phyloP scores from a whole-genome alignment of 116 monocot genomes.

The Thalassia testudinum region DNA sequence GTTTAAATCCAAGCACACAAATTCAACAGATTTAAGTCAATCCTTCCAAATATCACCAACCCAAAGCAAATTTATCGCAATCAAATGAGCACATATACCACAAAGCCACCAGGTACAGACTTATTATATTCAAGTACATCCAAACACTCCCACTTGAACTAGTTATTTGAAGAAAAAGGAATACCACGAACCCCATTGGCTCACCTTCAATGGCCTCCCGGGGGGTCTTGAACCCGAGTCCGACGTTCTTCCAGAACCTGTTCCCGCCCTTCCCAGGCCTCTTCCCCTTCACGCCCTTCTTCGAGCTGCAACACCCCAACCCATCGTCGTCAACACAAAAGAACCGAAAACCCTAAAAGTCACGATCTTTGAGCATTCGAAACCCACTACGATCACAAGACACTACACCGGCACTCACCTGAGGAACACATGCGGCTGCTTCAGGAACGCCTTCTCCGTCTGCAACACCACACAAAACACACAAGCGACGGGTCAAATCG shows the following conservation, averaged over 20 bases:
- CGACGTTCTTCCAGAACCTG: constrained; percentile 47
- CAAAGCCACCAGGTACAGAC: neutral
- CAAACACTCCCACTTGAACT: too few species aligned
- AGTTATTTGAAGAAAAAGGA: too few species aligned
- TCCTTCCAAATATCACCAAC: too few species aligned
- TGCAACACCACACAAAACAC: constrained; percentile 15
- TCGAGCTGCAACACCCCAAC: neutral
- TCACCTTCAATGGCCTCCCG: constrained; percentile 52
- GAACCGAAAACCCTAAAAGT: too few species aligned
- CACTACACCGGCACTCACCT: too few species aligned
- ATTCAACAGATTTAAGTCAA: too few species aligned
- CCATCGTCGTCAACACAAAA: too few species aligned
- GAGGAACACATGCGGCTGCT: constrained; percentile 60
- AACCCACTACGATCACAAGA: constrained; percentile 7
- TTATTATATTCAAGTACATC: neutral
- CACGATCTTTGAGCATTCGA: neutral
- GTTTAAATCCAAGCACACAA: too few species aligned
- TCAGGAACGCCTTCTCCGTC: constrained; percentile 66
- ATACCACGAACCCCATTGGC: too few species aligned
- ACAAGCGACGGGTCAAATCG: too few species aligned
- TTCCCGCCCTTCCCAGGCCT: constrained; percentile 55
- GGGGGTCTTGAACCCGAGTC: constrained; percentile 61
- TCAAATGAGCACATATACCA: neutral
- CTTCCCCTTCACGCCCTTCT: constrained; percentile 31
- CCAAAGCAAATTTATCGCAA: too few species aligned